Conservation (phyloP, 2,329 filamentous ascomycete genomes). For the Colletotrichum trifolii region DNA sequence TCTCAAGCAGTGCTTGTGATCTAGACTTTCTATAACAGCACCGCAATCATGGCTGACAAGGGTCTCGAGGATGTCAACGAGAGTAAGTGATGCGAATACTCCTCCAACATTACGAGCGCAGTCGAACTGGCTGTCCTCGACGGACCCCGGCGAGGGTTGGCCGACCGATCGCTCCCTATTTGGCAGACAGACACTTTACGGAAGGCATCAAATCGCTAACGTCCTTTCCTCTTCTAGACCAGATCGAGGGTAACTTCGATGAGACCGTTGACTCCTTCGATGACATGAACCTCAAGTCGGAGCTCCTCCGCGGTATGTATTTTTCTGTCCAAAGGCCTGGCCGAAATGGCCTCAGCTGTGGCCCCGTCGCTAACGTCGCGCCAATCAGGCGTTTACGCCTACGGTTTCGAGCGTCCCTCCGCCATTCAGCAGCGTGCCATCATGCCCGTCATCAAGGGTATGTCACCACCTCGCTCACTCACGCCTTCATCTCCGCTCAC, state of each 20-base stretch:
- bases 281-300: conserved; percentile 95
- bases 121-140: not conserved
- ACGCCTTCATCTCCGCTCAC: conserved; percentile 30
- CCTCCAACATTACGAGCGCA: not conserved
- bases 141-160: not conserved
- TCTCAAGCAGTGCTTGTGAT: conserved; percentile 85
- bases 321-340: conserved; percentile 11
- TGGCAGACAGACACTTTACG: not conserved
- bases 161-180: conserved; percentile 21
- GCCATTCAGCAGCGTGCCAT: conserved; percentile 99
- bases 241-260: conserved; percentile 99
- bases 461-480: conserved; percentile 44
- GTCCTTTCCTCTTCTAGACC: conserved; percentile 66
- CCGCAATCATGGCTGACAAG: conserved; percentile 99
- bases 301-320: conserved; percentile 86
- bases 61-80: conserved; percentile 98
- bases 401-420: conserved; percentile 99
- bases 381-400: conserved; percentile 87
- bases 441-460: conserved; percentile 99
- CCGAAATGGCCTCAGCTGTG: conserved; percentile 33
- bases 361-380: conserved; percentile 19
- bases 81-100: conserved; percentile 54
- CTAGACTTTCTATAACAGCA: conserved; percentile 65
- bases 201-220: conserved; percentile 37
- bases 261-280: conserved; percentile 99